Conservation (phyloP, 768 basidiomycete genomes). For the Phaffia tasmanica region DNA sequence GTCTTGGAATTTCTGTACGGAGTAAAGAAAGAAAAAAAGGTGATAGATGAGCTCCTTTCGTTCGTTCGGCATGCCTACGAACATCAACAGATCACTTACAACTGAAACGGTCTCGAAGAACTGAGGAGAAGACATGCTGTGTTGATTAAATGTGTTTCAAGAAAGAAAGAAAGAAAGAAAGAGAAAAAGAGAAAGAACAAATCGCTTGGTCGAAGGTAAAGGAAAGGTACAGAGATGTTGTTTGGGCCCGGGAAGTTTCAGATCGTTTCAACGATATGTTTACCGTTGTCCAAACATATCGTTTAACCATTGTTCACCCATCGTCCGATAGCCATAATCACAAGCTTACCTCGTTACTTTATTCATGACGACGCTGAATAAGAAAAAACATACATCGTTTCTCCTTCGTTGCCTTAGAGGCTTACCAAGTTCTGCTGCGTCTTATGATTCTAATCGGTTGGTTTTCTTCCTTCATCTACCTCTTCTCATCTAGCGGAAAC, state of each 20-base stretch:
- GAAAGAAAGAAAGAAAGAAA: too few relatives aligned
- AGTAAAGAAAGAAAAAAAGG: not conserved
- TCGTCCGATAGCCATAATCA: too few relatives aligned
- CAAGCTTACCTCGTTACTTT: not conserved
- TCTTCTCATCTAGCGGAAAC: not conserved
- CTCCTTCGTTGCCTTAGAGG: slow-evolving; percentile 18
- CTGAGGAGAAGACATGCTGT: slow-evolving; percentile 9
- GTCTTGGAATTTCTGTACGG: slow-evolving; percentile 76
- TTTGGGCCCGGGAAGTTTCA: too few relatives aligned
- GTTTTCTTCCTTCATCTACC: not conserved
- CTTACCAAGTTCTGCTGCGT: slow-evolving; percentile 6
- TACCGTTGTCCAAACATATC: too few relatives aligned
- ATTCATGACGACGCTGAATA: not conserved
- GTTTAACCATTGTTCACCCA: too few relatives aligned
- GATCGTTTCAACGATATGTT: too few relatives aligned
- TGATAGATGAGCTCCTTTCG: not conserved
- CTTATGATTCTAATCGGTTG: slow-evolving; percentile 18
- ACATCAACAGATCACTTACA: slow-evolving; percentile 2
- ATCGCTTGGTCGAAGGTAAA: too few relatives aligned
- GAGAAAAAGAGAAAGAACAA: too few relatives aligned
- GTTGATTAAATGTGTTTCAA: too few relatives aligned
- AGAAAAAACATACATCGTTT: slow-evolving; percentile 12
- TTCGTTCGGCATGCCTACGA: too few relatives aligned
- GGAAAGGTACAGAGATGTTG: too few relatives aligned
- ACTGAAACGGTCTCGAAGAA: slow-evolving; percentile 24